Percentiles rank a stretch among this genome's conserved stretches.
These are phyloP conservation scores for Fusarium praegraminearum DNA, from an alignment of 2,329 filamentous ascomycete species.

Conservation along the genomic window DNA sequence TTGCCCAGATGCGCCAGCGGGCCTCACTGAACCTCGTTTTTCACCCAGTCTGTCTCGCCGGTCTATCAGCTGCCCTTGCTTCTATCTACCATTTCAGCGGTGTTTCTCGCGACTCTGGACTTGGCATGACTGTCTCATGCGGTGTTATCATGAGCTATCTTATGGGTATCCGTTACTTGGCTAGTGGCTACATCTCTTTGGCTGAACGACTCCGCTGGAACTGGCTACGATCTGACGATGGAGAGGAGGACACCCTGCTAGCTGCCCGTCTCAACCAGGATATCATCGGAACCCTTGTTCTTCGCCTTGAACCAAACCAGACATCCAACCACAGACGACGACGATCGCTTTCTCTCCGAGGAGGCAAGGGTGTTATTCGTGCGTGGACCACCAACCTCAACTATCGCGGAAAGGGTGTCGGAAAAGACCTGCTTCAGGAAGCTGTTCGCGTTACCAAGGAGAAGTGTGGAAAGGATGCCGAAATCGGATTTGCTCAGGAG, in stretches of 20 bases:
- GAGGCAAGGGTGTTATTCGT: slow-evolving; percentile 77
- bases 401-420: slow-evolving; percentile 79
- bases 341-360: slow-evolving; percentile 58
- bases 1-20: slow-evolving; percentile 82
- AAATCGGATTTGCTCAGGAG: slow-evolving; percentile 78
- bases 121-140: slow-evolving; percentile 68
- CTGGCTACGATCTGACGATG: slow-evolving; percentile 65
- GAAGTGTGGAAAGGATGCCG: slow-evolving; percentile 74
- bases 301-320: slow-evolving; percentile 69
- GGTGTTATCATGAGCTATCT: slow-evolving; percentile 74
- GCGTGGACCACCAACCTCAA: slow-evolving; percentile 83
- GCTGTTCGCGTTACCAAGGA: slow-evolving; percentile 76
- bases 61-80: slow-evolving; percentile 59
- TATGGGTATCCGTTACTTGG: slow-evolving; percentile 69
- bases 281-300: slow-evolving; percentile 77
- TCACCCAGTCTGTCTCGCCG: slow-evolving; percentile 67
- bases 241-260: slow-evolving; percentile 68
- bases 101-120: slow-evolving; percentile 62
- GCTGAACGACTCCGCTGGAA: slow-evolving; percentile 72
- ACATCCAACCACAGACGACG: slow-evolving; percentile 50
- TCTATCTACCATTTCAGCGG: slow-evolving; percentile 62
- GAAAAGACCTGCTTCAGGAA: slow-evolving; percentile 77
- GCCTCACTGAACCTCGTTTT: slow-evolving; percentile 73
- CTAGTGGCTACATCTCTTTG: slow-evolving; percentile 70
- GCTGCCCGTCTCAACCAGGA: slow-evolving; percentile 75